Base-by-base conservation (phyloP, 192 early-diverging fungal genomes). In the Coemansia guatemalensis region DNA sequence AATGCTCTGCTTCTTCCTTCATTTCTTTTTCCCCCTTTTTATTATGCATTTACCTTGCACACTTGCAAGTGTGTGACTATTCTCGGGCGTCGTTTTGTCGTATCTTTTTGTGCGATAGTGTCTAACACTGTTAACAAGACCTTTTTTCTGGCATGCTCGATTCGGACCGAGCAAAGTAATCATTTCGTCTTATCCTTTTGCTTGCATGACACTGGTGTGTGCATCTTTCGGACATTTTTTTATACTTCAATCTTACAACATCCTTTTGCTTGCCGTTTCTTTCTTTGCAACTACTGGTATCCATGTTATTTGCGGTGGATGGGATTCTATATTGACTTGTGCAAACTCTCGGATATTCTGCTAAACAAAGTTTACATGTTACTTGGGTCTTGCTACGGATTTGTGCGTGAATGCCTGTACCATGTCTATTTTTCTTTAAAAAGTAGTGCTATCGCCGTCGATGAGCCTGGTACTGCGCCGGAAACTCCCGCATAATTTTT, bases 401-500 rank as follows among this genome's bases (percentile, higher is more conserved):
- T 1, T 44, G 39, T 44, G 17, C 4, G 14, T 44, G 29, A 44
- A 44, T 44, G 12, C 5, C 5, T 53, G 23, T 53, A 52, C 56
- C 26, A 44, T 60, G 44, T 54, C 20, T 47, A 33, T 48, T 68
- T 48, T 60, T 44, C 23, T 53, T 47, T 68, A 26, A 32, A 35
- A 24, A 48, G 17, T 48, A 35, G 55, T 48, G 53, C 35, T 39
- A 12, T 39, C 35, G 35, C 35, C 35, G 11, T 12, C 35, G 11
- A 39, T 39, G 35, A 39, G 35, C 9, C 35, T 32, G 26, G 12
- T 32, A 20, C 26, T 32, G 56, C 56, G 12, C 56, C 56, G 12
- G 56, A 58, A 39, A 58, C 21, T 58, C 56, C 56, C 29, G 56
- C 56, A 58, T 58, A 44, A 39, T 29, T 32, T 56, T 27, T 30